phyloP scores from a whole-genome alignment of 2,329 filamentous ascomycete species.

The Septoria petroselini region DNA sequence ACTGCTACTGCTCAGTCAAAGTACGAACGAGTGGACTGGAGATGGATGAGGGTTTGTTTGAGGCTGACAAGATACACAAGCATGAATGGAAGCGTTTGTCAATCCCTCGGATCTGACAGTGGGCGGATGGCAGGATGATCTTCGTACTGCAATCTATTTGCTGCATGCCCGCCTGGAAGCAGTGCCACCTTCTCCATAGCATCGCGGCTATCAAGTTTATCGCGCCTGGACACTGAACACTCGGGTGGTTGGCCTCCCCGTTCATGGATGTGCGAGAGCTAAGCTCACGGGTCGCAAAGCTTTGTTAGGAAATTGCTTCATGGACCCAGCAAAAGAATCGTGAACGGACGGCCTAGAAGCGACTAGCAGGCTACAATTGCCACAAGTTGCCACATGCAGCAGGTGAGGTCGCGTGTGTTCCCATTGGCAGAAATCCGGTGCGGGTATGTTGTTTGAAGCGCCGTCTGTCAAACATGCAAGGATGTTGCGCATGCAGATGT shows the following conservation, averaged over 20 bases:
- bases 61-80: not conserved
- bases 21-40: not conserved
- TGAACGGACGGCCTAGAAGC: not conserved
- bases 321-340: not conserved
- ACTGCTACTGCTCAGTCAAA: conserved; percentile 1
- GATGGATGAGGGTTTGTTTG: conserved; percentile 8
- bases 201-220: not conserved
- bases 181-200: conserved; percentile 4
- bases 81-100: not conserved
- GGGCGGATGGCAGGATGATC: conserved; percentile 3
- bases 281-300: not conserved
- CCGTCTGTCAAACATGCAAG: not conserved
- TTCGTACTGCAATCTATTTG: conserved; percentile 8
- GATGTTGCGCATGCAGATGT: not conserved
- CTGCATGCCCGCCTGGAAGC: not conserved
- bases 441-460: not conserved
- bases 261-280: not conserved
- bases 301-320: conserved; percentile 1
- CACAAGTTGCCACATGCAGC: conserved; percentile 8
- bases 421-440: not conserved
- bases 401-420: conserved; percentile 3
- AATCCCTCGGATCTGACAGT: not conserved
- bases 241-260: conserved; percentile 5
- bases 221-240: not conserved
- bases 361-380: not conserved